phyloP scores from a whole-genome alignment of 257 asterid species.

The Anisodus acutangulus region DNA sequence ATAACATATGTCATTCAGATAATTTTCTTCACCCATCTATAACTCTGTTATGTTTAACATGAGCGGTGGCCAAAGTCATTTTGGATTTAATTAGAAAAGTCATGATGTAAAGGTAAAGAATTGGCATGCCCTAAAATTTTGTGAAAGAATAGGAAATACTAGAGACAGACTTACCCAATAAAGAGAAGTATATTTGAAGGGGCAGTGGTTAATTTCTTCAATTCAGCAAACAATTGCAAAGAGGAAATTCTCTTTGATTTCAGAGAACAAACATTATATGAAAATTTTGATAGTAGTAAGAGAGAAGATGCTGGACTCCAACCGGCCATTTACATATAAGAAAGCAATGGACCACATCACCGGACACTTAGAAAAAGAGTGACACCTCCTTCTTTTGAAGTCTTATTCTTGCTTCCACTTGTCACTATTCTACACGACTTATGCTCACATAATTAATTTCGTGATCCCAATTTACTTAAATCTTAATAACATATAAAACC shows the following conservation, averaged over 20 bases:
- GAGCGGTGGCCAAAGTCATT: no score
- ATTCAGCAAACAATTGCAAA: slow-evolving; percentile 23
- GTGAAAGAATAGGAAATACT: neutral
- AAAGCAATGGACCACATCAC: slow-evolving; percentile 54
- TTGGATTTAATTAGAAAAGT: neutral
- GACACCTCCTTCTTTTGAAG: no score
- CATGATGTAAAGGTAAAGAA: neutral
- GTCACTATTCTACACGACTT: no score
- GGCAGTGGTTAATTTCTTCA: neutral
- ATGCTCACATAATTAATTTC: no score
- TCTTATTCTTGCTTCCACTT: no score
- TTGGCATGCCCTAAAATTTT: slow-evolving; percentile 2
- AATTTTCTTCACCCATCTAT: slow-evolving; percentile 27
- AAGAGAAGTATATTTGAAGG: neutral
- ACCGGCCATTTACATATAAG: slow-evolving; percentile 52
- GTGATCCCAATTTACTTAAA: no score
- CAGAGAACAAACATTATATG: slow-evolving; percentile 44
- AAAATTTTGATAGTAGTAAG: slow-evolving; percentile 36
- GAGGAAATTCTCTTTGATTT: slow-evolving; percentile 40
- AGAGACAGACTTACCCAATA: neutral
- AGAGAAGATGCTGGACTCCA: slow-evolving; percentile 58
- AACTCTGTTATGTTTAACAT: slow-evolving; percentile 7
- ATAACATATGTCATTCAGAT: neutral
- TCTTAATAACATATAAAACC: no score
- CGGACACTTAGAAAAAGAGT: no score